phyloP scores from a whole-genome alignment of 306 rosid genomes.

The Lagenaria siceraria region DNA sequence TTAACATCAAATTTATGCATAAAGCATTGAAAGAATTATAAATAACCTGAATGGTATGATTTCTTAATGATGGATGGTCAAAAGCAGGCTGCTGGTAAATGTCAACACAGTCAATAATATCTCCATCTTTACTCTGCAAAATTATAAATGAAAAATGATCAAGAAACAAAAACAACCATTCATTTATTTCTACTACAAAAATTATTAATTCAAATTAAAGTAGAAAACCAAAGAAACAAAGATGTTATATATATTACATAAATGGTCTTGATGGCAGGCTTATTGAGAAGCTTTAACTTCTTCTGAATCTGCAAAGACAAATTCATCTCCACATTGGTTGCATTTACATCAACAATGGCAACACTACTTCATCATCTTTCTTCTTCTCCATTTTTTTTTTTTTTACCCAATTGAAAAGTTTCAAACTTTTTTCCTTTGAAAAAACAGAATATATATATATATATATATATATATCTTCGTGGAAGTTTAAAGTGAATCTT shows the following conservation, averaged over 20 bases:
- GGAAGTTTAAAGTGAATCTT: neutral
- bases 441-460: neutral
- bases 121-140: conserved; percentile 63
- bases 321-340: neutral
- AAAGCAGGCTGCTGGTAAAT: conserved; percentile 47
- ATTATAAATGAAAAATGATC: neutral
- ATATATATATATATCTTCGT: no score
- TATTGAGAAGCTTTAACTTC: conserved; percentile 34
- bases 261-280: conserved; percentile 34
- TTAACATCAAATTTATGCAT: neutral
- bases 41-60: conserved; percentile 40
- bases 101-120: conserved; percentile 44
- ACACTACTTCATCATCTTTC: neutral
- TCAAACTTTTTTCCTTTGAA: neutral
- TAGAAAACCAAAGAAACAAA: neutral
- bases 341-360: neutral
- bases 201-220: no score
- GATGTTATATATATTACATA: conserved; percentile 20
- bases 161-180: no score
- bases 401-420: neutral
- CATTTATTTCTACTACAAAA: no score
- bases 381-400: neutral
- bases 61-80: conserved; percentile 38
- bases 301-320: conserved; percentile 8
- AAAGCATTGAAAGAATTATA: neutral